phyloP scores from a whole-genome alignment of 106 monocot genomes.

The Dactylorhiza incarnata region DNA sequence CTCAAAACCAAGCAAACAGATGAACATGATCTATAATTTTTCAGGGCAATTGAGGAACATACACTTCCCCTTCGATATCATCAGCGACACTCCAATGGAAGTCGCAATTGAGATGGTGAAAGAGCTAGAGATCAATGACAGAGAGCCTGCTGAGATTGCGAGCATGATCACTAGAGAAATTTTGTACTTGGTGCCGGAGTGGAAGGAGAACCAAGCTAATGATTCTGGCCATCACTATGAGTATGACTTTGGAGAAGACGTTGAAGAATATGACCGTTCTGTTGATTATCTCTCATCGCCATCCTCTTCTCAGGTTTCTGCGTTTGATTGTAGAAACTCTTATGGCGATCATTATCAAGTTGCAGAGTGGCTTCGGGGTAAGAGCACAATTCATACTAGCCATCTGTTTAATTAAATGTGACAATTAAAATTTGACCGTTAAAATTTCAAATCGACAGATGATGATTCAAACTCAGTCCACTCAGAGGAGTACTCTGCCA shows the following conservation, averaged over 20 bases:
- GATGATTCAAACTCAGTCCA: constrained; percentile 35
- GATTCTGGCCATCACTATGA: constrained; percentile 16
- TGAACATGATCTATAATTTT: neutral
- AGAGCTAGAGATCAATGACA: constrained; percentile 74
- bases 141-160: constrained; percentile 69
- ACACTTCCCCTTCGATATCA: constrained; percentile 91
- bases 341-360: constrained; percentile 1
- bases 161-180: constrained; percentile 77
- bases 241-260: constrained; percentile 29
- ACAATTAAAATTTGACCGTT: neutral
- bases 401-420: neutral
- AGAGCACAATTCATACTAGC: neutral
- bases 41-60: constrained; percentile 68
- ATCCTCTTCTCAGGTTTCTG: constrained; percentile 55
- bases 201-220: constrained; percentile 26
- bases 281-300: constrained; percentile 50
- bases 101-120: constrained; percentile 96
- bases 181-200: constrained; percentile 44
- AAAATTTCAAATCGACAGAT: constrained; percentile 4
- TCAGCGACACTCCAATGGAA: constrained; percentile 64
- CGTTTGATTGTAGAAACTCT: constrained; percentile 9
- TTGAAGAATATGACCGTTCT: constrained; percentile 28
- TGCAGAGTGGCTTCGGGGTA: constrained; percentile 57
- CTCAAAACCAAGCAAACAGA: no score
- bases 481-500: constrained; percentile 55